These are phyloP conservation scores for Dipodascus albidus DNA, from an alignment of 805 yeast genomes.

Conservation along the genomic window DNA sequence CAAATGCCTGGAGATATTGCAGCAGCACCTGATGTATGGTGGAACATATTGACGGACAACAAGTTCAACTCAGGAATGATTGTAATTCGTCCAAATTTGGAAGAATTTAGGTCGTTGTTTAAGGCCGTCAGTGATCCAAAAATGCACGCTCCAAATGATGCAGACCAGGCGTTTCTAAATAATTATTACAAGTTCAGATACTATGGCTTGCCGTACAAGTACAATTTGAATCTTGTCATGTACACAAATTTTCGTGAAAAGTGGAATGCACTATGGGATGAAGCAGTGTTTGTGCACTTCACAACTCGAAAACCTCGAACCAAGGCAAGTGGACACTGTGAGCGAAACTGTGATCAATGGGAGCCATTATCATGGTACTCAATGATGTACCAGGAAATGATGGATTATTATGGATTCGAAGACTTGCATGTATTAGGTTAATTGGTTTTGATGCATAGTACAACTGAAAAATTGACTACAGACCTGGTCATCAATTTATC, in stretches of 20 bases:
- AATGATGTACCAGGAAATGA: constrained; percentile 16
- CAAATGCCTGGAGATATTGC: constrained; percentile 18
- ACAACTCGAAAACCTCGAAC: constrained; percentile 14
- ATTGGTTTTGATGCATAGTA: too few species aligned
- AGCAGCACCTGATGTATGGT: constrained; percentile 18
- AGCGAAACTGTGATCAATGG: not conserved
- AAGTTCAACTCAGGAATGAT: constrained; percentile 18
- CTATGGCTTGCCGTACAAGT: constrained; percentile 16
- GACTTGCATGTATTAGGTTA: not conserved
- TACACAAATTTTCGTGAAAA: constrained; percentile 12
- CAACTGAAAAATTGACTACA: too few species aligned
- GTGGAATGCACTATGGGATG: constrained; percentile 18
- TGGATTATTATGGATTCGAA: constrained; percentile 16
- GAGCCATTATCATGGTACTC: constrained; percentile 12
- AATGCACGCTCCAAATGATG: constrained; percentile 19
- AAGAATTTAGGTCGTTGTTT: constrained; percentile 16
- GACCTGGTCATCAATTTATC: too few species aligned
- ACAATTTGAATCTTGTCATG: constrained; percentile 17
- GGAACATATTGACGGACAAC: constrained; percentile 16
- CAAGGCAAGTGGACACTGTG: constrained; percentile 3
- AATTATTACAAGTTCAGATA: constrained; percentile 13
- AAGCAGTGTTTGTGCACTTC: constrained; percentile 17
- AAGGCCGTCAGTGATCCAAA: constrained; percentile 16
- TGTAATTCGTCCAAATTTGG: constrained; percentile 17
- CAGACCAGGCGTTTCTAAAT: constrained; percentile 19